phyloP scores from a whole-genome alignment of 805 yeast species.

The Saccharomycopsis microspora region DNA sequence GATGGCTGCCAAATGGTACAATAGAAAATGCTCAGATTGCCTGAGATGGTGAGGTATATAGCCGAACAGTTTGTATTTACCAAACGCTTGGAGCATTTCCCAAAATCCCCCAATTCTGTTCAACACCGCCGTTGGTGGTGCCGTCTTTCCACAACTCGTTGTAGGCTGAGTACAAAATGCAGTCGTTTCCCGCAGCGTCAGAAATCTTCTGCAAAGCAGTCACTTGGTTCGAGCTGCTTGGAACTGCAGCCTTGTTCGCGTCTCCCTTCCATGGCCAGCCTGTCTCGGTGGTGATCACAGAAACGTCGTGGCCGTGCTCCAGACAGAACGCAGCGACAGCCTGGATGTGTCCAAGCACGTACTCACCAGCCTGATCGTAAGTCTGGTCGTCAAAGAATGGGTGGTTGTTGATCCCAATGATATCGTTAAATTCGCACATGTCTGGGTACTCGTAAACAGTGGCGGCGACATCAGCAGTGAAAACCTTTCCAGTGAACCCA shows the following conservation, averaged over 20 bases:
- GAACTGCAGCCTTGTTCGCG: conserved; percentile 41
- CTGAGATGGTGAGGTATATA: too few relatives aligned
- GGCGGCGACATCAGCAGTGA: conserved; percentile 52
- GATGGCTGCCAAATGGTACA: too few relatives aligned
- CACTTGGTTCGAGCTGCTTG: conserved; percentile 40
- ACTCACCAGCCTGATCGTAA: conserved; percentile 11
- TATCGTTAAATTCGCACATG: conserved; percentile 47
- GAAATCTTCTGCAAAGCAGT: conserved; percentile 40
- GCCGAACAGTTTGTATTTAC: not conserved
- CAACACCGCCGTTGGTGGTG: conserved; percentile 42
- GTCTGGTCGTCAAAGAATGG: conserved; percentile 33
- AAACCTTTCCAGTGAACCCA: conserved; percentile 39
- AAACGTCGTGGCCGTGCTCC: conserved; percentile 23
- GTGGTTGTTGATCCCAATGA: conserved; percentile 55
- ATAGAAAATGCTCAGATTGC: too few relatives aligned
- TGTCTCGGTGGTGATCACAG: conserved; percentile 42
- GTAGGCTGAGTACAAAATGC: conserved; percentile 47
- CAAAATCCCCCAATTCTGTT: conserved; percentile 38
- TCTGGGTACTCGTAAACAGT: conserved; percentile 40
- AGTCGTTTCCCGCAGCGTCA: conserved; percentile 33
- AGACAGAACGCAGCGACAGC: conserved; percentile 10
- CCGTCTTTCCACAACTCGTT: conserved; percentile 54
- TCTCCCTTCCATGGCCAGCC: conserved; percentile 62
- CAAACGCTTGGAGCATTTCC: conserved; percentile 16
- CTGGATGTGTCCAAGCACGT: conserved; percentile 9